phyloP scores from a whole-genome alignment of 192 early-diverging fungal genomes.

The Dispira parvispora region DNA sequence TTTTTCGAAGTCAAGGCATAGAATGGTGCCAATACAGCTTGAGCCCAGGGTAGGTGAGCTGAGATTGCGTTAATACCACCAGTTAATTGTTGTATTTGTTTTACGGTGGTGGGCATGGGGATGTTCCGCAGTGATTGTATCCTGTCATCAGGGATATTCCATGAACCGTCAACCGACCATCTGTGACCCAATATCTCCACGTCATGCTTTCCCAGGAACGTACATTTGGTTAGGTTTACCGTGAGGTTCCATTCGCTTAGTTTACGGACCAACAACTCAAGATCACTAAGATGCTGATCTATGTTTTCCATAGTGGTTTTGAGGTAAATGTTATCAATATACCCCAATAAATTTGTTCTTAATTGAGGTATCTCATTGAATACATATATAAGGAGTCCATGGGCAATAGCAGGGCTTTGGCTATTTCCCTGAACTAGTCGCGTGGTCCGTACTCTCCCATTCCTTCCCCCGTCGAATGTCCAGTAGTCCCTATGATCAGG shows the following conservation, averaged over 20 bases:
- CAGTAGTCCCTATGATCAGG: no score
- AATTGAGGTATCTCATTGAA: not conserved
- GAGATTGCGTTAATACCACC: constrained; percentile 15
- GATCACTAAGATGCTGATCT: constrained; percentile 10
- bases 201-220: constrained; percentile 10
- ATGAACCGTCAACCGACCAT: constrained; percentile 8
- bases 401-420: constrained; percentile 14
- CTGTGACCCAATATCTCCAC: constrained; percentile 1
- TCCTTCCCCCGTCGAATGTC: no score
- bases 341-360: constrained; percentile 13
- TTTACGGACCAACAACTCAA: not conserved
- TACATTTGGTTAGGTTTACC: constrained; percentile 12
- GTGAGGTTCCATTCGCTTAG: constrained; percentile 10
- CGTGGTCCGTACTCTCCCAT: no score
- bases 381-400: constrained; percentile 7
- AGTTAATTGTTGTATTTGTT: constrained; percentile 6
- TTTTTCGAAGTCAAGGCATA: constrained; percentile 12
- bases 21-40: constrained; percentile 11
- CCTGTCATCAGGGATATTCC: constrained; percentile 11
- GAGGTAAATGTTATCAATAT: constrained; percentile 22
- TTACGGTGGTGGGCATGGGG: constrained; percentile 12
- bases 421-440: no score
- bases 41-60: constrained; percentile 13
- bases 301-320: constrained; percentile 2
- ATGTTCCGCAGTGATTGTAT: constrained; percentile 10